Conservation (phyloP, 2,329 filamentous ascomycete species). For the Colletotrichum sp. region DNA sequence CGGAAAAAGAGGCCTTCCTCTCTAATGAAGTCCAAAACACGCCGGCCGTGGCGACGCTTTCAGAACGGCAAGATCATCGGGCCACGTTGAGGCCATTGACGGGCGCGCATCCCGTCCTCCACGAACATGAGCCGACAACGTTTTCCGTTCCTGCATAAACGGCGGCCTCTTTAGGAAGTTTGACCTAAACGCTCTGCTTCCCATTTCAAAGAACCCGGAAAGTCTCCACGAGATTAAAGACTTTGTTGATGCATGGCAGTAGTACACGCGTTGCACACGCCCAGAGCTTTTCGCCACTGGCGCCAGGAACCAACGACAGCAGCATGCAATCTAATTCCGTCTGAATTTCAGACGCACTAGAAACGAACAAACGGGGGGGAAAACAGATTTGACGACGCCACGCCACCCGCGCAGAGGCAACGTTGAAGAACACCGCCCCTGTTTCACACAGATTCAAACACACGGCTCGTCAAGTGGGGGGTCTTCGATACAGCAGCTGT, state of each 20-base stretch:
- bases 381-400: background rate
- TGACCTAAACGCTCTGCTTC: background rate
- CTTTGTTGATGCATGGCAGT: background rate
- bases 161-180: background rate
- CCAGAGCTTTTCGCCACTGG: background rate
- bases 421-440: background rate
- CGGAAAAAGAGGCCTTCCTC: background rate
- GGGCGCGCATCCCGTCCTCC: background rate
- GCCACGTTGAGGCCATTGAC: background rate
- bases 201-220: background rate
- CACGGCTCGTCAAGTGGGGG: background rate
- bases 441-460: slow-evolving; percentile 20
- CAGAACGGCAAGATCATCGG: background rate
- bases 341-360: slow-evolving; percentile 1
- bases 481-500: background rate
- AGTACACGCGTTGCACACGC: background rate
- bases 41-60: background rate
- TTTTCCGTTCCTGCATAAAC: background rate
- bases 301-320: background rate
- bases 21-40: background rate
- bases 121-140: background rate
- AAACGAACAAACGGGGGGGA: background rate
- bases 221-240: background rate
- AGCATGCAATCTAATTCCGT: slow-evolving; percentile 2
- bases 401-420: background rate